Base-by-base conservation (phyloP, 805 yeast genomes). In the Lipomyces orientalis region DNA sequence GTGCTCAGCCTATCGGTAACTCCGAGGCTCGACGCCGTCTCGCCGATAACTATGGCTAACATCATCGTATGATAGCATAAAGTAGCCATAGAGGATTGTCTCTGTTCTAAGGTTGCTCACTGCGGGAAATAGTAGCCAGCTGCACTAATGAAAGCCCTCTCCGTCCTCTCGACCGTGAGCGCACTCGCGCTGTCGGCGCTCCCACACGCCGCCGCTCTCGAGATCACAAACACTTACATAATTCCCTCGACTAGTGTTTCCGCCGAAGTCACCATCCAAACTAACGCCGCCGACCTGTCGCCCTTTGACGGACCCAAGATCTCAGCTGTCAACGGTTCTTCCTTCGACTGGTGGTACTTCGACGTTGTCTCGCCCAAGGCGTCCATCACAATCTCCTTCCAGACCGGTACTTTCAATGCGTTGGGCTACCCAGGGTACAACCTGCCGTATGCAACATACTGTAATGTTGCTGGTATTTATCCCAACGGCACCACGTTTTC, bases 291-390 rank as follows among this genome's bases (percentile, higher is more conserved):
- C 16, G 54, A 39, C 10, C 19, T 29, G 14, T 10, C 35, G n/a
- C 54, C 61, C 19, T 58, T 58, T 29, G 63, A 60, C 9, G 63
- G 63, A 12, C 64, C 64, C 29, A 60, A 60, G 43, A 19, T 54
- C 22, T 52, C 63, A 16, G 49, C 63, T 33, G 58, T 60, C 22
- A 60, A 60, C n/a, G 60, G 51, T n/a, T n/a, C 63, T 4, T 39
- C 64, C 16, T 62, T 43, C 35, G 64, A 62, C 34, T 62, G 64
- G 64, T 62, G 64, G 64, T 62, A 62, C 56, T 62, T 62, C 37
- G 64, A 62, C 54, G 64, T 57, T n/a, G 64, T 62, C n/a, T 62
- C 64, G 16, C 16, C 65, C 16, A 35, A 29, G 33, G 61, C 64
- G 8, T 56, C 60, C 29, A 62, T 55, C 34, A n/a, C 39, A 3